Conservation (phyloP, 2,329 filamentous ascomycete species). For the Penicillium sp. region DNA sequence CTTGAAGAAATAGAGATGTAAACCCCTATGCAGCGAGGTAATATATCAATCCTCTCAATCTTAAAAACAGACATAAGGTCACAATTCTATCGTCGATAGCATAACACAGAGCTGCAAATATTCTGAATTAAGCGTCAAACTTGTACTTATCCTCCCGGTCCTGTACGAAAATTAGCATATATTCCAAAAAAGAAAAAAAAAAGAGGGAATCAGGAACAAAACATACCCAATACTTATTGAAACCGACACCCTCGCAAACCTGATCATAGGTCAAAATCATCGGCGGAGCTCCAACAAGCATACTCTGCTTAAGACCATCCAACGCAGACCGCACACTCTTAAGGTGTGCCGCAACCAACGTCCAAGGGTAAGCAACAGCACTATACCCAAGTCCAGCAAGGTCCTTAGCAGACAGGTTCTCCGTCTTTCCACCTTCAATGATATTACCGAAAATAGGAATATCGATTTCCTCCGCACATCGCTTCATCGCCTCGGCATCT, state of each 20-base stretch:
- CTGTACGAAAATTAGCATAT: slow-evolving; percentile 29
- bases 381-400: not conserved
- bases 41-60: not conserved
- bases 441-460: not conserved
- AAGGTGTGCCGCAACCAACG: slow-evolving; percentile 23
- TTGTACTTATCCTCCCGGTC: slow-evolving; percentile 18
- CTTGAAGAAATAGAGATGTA: not conserved
- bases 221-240: slow-evolving; percentile 43
- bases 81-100: not conserved
- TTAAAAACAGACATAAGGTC: not conserved
- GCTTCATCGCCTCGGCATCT: not conserved
- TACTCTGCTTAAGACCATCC: slow-evolving; percentile 41
- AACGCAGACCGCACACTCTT: slow-evolving; percentile 37
- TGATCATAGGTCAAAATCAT: slow-evolving; percentile 45
- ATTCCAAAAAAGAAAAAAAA: not conserved
- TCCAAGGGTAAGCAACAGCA: not conserved
- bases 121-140: not conserved
- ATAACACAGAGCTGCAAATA: not conserved
- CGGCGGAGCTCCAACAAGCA: slow-evolving; percentile 42
- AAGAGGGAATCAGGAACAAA: not conserved
- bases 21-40: not conserved
- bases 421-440: not conserved
- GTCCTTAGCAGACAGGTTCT: not conserved
- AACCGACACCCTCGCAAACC: slow-evolving; percentile 45
- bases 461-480: not conserved